Evolutionary conservation across 1,284 basidiomycete genomes (phyloP).

Genomic region (Mycena citricolor): DNA sequence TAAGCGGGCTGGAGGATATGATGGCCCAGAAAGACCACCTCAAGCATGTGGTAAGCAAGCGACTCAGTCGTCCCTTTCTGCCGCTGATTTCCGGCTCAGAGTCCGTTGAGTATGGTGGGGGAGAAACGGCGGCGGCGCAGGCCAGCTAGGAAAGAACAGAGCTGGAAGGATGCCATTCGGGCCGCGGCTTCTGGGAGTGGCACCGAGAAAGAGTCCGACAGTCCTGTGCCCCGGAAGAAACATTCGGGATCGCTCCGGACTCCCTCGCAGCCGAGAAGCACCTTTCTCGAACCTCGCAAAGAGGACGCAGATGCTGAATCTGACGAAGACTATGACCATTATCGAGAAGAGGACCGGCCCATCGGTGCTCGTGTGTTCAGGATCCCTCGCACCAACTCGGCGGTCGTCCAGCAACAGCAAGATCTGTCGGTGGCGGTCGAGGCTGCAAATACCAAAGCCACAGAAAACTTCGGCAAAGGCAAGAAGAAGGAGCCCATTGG

Average conservation of each 20-base stretch:
- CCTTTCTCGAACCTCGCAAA: conserved; percentile 22
- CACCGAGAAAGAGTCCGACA: conserved; percentile 27
- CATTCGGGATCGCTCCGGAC: conserved; percentile 26
- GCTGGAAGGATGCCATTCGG: conserved; percentile 58
- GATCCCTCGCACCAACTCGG: conserved; percentile 30
- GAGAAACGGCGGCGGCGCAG: conserved; percentile 56
- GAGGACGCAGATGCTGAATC: conserved; percentile 19
- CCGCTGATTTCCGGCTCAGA: conserved; percentile 33
- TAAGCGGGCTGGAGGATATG: conserved; percentile 60
- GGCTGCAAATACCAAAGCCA: conserved; percentile 48
- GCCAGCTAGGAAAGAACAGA: conserved; percentile 47
- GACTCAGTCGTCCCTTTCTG: background rate
- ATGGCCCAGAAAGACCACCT: conserved; percentile 87
- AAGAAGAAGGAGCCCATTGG: conserved; percentile 59
- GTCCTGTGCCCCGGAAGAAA: conserved; percentile 20
- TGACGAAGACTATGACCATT: conserved; percentile 40
- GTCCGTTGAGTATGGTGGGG: conserved; percentile 84
- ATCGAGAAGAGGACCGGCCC: conserved; percentile 60
- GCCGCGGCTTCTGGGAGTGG: conserved; percentile 43
- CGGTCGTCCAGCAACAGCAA: conserved; percentile 48
- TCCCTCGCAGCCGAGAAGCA: conserved; percentile 20
- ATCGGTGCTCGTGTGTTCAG: conserved; percentile 53
- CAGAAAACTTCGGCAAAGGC: conserved; percentile 33
- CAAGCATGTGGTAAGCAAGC: conserved; percentile 60
- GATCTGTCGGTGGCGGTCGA: conserved; percentile 49